Conservation (phyloP, 1,284 basidiomycete species). For the Cutaneotrichosporon cutaneum region DNA sequence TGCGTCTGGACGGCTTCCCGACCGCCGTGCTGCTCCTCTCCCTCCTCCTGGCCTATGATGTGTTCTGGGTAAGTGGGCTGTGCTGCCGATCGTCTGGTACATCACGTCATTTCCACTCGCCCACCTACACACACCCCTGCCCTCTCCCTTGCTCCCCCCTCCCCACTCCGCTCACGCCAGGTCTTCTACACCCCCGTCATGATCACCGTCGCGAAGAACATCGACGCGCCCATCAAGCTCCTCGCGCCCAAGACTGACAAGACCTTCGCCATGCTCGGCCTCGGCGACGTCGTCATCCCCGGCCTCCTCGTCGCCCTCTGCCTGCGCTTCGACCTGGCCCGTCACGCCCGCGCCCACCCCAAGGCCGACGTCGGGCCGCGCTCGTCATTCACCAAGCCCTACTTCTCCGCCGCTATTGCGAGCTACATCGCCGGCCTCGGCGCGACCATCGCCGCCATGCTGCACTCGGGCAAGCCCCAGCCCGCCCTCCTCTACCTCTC, state of each 20-base stretch:
- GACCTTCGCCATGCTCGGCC: constrained; percentile 67
- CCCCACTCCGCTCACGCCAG: too few species aligned
- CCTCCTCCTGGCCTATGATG: constrained; percentile 82
- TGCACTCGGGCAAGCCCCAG: constrained; percentile 73
- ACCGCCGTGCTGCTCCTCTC: constrained; percentile 81
- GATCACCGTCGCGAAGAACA: constrained; percentile 85
- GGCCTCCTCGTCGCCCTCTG: constrained; percentile 87
- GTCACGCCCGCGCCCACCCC: constrained; percentile 26
- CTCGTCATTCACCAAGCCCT: constrained; percentile 64
- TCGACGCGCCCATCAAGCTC: constrained; percentile 93
- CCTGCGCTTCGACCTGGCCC: constrained; percentile 77
- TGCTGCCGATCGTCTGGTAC: too few species aligned
- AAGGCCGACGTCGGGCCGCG: constrained; percentile 37
- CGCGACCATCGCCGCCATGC: constrained; percentile 86
- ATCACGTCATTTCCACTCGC: too few species aligned
- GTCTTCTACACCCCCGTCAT: constrained; percentile 58
- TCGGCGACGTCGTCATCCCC: constrained; percentile 66
- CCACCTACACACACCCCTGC: too few species aligned
- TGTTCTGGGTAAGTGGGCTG: constrained; percentile 67
- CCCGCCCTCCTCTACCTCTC: constrained; percentile 87
- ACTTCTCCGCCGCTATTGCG: constrained; percentile 69
- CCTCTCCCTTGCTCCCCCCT: too few species aligned
- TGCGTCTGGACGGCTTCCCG: constrained; percentile 85
- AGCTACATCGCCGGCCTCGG: constrained; percentile 78
- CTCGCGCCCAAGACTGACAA: constrained; percentile 71